phyloP scores from a whole-genome alignment of 2,329 filamentous ascomycete genomes.

The Samsoniella hepiali region DNA sequence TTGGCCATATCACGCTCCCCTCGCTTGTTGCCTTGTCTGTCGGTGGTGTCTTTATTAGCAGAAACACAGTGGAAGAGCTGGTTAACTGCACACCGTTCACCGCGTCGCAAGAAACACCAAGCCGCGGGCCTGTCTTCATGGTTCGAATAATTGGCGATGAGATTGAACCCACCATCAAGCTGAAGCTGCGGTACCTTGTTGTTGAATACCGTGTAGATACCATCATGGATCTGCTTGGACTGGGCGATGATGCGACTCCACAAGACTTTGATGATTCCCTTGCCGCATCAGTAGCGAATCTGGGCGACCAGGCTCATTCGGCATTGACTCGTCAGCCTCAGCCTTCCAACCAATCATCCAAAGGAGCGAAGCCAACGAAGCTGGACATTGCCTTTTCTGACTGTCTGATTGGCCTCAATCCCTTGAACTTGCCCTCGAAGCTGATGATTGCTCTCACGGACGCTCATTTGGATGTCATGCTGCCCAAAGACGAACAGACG shows the following conservation, averaged over 20 bases:
- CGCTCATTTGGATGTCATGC: conserved; percentile 63
- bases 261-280: conserved; percentile 74
- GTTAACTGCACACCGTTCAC: conserved; percentile 51
- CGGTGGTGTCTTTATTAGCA: conserved; percentile 55
- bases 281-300: conserved; percentile 73
- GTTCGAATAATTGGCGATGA: conserved; percentile 89
- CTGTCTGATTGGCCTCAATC: conserved; percentile 81
- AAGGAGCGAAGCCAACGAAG: conserved; percentile 54
- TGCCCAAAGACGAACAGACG: conserved; percentile 64
- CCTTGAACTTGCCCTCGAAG: conserved; percentile 71
- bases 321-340: conserved; percentile 35
- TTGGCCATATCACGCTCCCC: conserved; percentile 80
- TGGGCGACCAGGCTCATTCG: conserved; percentile 62
- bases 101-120: conserved; percentile 27
- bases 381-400: conserved; percentile 76
- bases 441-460: conserved; percentile 76
- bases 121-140: conserved; percentile 63
- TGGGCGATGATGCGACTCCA: conserved; percentile 63
- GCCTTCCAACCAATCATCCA: conserved; percentile 27
- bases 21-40: conserved; percentile 77
- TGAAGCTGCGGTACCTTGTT: conserved; percentile 80
- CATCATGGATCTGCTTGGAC: conserved; percentile 72
- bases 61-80: conserved; percentile 69
- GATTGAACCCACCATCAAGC: conserved; percentile 83
- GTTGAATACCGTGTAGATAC: conserved; percentile 88